Evolutionary conservation across 176 grass and related monocot species (phyloP).

Genomic region (Rhynchospora breviuscula): DNA sequence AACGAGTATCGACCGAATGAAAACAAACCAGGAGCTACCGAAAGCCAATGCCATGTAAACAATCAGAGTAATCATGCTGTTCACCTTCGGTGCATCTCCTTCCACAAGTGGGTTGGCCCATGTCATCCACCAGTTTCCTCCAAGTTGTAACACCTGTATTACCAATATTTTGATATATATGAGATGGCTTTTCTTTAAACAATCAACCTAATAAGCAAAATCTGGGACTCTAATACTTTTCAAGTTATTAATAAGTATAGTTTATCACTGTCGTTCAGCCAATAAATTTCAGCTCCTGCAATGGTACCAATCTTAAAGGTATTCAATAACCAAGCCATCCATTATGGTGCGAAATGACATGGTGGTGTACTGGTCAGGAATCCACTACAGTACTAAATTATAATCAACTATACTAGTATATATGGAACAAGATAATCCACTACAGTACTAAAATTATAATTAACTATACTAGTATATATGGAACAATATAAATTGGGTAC

Average conservation of each 20-base stretch:
- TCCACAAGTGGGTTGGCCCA: conserved; percentile 93
- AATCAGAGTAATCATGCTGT: conserved; percentile 59
- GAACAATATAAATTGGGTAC: not conserved
- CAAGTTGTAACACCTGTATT: conserved; percentile 75
- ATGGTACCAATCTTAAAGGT: not conserved
- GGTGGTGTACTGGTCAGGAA: not conserved
- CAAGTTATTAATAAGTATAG: not conserved
- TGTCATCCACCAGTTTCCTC: conserved; percentile 99
- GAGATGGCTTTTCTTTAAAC: not conserved
- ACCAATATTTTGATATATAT: not conserved
- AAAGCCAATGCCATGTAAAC: conserved; percentile 98
- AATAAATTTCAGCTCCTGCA: not conserved
- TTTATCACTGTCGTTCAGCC: not conserved
- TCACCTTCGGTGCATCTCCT: conserved; percentile 75
- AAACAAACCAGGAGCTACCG: conserved; percentile 94
- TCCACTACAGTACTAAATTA: not conserved
- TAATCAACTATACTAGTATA: not conserved
- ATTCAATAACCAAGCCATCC: not conserved
- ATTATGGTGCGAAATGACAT: not conserved
- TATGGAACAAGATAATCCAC: not conserved
- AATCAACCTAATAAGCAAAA: not conserved
- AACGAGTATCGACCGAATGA: conserved; percentile 89
- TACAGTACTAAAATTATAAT: not conserved
- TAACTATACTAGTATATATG: too few relatives aligned
- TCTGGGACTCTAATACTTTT: not conserved